phyloP scores from a whole-genome alignment of 2,329 filamentous ascomycete genomes.

The Colletotrichum spinosum region DNA sequence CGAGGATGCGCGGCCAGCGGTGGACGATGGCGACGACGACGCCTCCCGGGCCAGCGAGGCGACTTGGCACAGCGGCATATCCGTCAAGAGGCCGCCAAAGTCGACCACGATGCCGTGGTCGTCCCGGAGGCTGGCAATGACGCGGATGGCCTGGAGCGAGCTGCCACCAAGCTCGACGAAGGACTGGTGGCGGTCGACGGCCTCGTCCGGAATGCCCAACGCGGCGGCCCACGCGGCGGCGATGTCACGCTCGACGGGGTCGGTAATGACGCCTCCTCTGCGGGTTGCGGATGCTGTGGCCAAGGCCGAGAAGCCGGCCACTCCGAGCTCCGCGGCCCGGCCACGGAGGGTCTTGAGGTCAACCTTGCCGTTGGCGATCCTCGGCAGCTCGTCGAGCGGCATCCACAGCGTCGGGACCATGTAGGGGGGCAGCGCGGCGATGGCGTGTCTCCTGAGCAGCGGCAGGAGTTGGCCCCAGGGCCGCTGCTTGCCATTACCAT shows the following conservation, averaged over 20 bases:
- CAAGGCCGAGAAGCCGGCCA: conserved; percentile 5
- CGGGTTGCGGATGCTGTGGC: neutral
- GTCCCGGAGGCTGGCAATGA: conserved; percentile 22
- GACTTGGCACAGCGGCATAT: neutral
- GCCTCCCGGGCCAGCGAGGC: neutral
- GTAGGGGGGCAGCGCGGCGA: conserved; percentile 38
- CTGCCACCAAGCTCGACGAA: conserved; percentile 39
- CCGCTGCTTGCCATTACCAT: neutral
- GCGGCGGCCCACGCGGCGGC: conserved; percentile 27
- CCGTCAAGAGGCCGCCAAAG: neutral
- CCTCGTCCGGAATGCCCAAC: conserved; percentile 24
- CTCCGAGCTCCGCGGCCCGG: neutral
- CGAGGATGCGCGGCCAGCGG: neutral
- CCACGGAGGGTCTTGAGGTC: conserved; percentile 11
- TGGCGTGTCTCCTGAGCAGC: neutral
- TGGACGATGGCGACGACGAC: neutral
- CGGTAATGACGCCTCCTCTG: neutral
- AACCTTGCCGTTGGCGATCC: conserved; percentile 43
- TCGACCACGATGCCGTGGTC: neutral
- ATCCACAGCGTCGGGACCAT: conserved; percentile 44
- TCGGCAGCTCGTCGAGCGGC: conserved; percentile 37
- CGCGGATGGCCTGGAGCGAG: conserved; percentile 39
- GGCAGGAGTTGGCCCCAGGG: neutral
- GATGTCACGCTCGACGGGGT: conserved; percentile 8
- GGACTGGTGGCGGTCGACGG: conserved; percentile 21